Percentiles rank a stretch among this genome's conserved stretches.
Conservation (phyloP, 192 early-diverging fungal genomes). For the Mortierella alpina region DNA sequence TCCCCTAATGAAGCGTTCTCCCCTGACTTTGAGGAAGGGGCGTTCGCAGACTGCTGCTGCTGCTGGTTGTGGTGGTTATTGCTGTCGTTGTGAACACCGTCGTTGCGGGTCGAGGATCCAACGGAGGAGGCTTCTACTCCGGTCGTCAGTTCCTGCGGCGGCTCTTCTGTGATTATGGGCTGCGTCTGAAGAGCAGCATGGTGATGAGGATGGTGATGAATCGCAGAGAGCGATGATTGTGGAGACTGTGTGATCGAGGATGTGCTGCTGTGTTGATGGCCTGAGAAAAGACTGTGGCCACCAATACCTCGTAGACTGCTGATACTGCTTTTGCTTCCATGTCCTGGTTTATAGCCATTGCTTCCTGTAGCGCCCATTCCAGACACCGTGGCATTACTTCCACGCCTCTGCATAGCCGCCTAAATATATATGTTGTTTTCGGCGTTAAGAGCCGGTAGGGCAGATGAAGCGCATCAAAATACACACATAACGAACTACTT, state of each 20-base stretch:
- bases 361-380: conserved; percentile 20
- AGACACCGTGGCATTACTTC: conserved; percentile 40
- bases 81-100: too few species aligned
- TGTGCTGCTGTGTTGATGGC: conserved; percentile 15
- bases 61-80: not conserved
- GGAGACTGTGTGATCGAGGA: not conserved
- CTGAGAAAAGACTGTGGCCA: conserved; percentile 47
- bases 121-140: too few species aligned
- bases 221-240: not conserved
- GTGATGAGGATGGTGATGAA: too few species aligned
- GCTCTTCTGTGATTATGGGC: not conserved
- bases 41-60: not conserved
- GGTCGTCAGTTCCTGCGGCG: too few species aligned
- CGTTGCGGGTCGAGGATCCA: too few species aligned
- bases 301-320: conserved; percentile 31
- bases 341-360: conserved; percentile 33
- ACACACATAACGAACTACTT: conserved; percentile 37
- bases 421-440: not conserved
- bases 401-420: conserved; percentile 45
- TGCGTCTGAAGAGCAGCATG: too few species aligned
- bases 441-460: not conserved
- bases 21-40: not conserved
- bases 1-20: not conserved
- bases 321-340: conserved; percentile 38
- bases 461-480: not conserved